Conservation (phyloP, 1,139 yeast genomes). For the Saccharomycopsis crataegensis region DNA sequence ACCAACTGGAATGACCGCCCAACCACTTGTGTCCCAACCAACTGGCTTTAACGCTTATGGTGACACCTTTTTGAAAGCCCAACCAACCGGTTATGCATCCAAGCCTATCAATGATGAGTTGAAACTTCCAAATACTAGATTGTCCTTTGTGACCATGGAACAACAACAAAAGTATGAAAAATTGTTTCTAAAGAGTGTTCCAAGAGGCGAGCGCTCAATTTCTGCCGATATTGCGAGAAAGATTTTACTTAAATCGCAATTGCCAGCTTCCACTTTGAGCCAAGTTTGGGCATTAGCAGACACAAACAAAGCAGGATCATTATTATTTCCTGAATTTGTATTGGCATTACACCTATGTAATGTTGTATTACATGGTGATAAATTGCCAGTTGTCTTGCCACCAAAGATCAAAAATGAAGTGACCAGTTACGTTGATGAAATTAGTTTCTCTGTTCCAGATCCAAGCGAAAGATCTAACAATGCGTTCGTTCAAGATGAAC, state of each 20-base stretch:
- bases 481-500: constrained; percentile 23
- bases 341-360: constrained; percentile 86
- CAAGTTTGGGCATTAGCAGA: constrained; percentile 90
- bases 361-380: constrained; percentile 65
- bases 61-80: constrained; percentile 20
- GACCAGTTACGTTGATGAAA: constrained; percentile 78
- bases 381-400: constrained; percentile 68
- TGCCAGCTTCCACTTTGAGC: constrained; percentile 69
- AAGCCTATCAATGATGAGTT: constrained; percentile 33
- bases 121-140: constrained; percentile 59
- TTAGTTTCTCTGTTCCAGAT: constrained; percentile 72
- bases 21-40: constrained; percentile 22
- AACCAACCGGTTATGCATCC: constrained; percentile 31
- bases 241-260: constrained; percentile 72
- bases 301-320: constrained; percentile 74
- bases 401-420: constrained; percentile 76
- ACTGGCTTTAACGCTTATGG: constrained; percentile 23
- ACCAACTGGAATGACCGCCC: constrained; percentile 12
- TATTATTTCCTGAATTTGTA: constrained; percentile 92
- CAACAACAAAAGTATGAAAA: constrained; percentile 85
- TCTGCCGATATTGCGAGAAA: constrained; percentile 73
- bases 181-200: constrained; percentile 69
- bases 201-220: constrained; percentile 70
- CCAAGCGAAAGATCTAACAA: constrained; percentile 29
- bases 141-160: constrained; percentile 75